Evolutionary conservation across 106 monocot genomes (phyloP).

Genomic region (Allium cepa): DNA sequence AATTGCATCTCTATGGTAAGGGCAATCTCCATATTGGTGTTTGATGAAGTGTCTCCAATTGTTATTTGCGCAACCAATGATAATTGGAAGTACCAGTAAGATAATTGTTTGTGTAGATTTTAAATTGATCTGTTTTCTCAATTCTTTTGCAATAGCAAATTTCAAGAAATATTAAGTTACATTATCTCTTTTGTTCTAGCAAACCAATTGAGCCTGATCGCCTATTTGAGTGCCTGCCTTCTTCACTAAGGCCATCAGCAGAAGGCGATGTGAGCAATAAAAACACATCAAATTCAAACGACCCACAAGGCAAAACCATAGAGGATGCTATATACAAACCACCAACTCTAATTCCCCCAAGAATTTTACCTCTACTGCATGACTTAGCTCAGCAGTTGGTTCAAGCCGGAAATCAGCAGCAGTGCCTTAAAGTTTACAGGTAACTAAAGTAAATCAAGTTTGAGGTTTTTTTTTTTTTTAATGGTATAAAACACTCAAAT

Average conservation of each 20-base stretch:
- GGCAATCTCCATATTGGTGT: too few species aligned
- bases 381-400: slow-evolving; percentile 69
- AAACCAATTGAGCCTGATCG: slow-evolving; percentile 73
- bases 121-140: too few species aligned
- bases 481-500: not conserved
- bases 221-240: slow-evolving; percentile 68
- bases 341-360: slow-evolving; percentile 65
- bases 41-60: too few species aligned
- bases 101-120: not conserved
- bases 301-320: slow-evolving; percentile 31
- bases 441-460: not conserved
- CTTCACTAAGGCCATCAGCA: slow-evolving; percentile 46
- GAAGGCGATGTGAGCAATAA: slow-evolving; percentile 25
- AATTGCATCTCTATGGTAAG: too few species aligned
- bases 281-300: slow-evolving; percentile 21
- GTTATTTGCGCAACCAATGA: too few species aligned
- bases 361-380: slow-evolving; percentile 68
- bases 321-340: slow-evolving; percentile 59
- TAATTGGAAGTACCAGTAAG: too few species aligned
- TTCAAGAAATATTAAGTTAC: not conserved
- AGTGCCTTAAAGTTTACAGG: slow-evolving; percentile 72
- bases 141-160: too few species aligned
- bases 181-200: slow-evolving; percentile 37
- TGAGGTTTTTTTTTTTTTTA: not conserved
- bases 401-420: slow-evolving; percentile 67